Evolutionary conservation across 2,329 filamentous ascomycete species (phyloP).

Genomic region (Plenodomus tracheiphilus): DNA sequence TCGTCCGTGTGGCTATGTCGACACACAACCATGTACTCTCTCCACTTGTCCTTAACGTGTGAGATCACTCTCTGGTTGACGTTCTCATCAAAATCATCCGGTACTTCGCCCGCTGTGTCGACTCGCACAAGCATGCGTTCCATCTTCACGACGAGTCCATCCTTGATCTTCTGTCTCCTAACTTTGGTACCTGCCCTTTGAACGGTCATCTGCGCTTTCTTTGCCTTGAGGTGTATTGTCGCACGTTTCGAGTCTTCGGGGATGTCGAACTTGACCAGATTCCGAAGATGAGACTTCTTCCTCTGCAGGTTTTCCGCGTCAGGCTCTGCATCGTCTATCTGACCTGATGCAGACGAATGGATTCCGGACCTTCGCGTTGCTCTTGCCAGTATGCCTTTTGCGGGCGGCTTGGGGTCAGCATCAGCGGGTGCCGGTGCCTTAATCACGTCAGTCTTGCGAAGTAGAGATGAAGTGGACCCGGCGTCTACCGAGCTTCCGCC

Average conservation of each 20-base stretch:
- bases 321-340: conserved; percentile 4
- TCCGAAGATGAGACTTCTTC: conserved; percentile 35
- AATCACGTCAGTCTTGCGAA: conserved; percentile 40
- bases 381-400: conserved; percentile 35
- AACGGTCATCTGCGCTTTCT: conserved; percentile 44
- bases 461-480: conserved; percentile 42
- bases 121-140: conserved; percentile 70
- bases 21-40: conserved; percentile 66
- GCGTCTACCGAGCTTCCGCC: conserved; percentile 39
- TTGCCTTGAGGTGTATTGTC: conserved; percentile 44
- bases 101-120: conserved; percentile 57
- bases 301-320: conserved; percentile 20
- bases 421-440: conserved; percentile 30
- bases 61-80: conserved; percentile 63
- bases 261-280: conserved; percentile 49
- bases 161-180: conserved; percentile 48
- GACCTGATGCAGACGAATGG: conserved; percentile 15
- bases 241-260: conserved; percentile 46
- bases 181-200: conserved; percentile 40
- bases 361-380: conserved; percentile 33
- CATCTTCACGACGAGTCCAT: conserved; percentile 68
- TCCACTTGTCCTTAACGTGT: conserved; percentile 64
- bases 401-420: conserved; percentile 18
- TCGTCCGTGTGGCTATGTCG: conserved; percentile 60
- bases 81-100: conserved; percentile 67